These are phyloP conservation scores for Chaetothyriales sp. DNA, from an alignment of 2,329 filamentous ascomycete species.

Conservation along the genomic window DNA sequence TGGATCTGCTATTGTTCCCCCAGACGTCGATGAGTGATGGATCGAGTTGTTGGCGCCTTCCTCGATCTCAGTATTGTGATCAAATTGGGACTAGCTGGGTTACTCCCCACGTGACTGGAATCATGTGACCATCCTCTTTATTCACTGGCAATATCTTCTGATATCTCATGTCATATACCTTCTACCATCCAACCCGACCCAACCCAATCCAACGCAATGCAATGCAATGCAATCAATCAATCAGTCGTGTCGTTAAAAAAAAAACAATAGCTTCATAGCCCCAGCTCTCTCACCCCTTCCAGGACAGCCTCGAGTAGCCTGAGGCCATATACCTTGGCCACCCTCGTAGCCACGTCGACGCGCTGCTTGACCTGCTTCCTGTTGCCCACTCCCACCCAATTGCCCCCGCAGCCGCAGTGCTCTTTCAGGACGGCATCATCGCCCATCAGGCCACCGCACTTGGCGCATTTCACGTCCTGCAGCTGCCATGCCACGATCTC, in stretches of 20 bases:
- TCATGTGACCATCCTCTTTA: too few species aligned
- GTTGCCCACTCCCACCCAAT: slow-evolving; percentile 61
- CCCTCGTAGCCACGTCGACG: slow-evolving; percentile 55
- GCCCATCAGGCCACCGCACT: slow-evolving; percentile 44
- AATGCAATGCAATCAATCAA: slow-evolving; percentile 1
- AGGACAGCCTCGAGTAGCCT: slow-evolving; percentile 68
- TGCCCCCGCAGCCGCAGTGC: slow-evolving; percentile 82
- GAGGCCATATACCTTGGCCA: slow-evolving; percentile 65
- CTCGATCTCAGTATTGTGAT: too few species aligned
- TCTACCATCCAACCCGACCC: too few species aligned
- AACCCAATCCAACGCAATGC: not conserved
- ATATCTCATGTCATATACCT: too few species aligned
- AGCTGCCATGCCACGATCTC: slow-evolving; percentile 66
- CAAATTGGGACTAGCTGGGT: too few species aligned
- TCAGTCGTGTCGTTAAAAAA: not conserved
- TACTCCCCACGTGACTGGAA: too few species aligned
- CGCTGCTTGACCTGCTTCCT: slow-evolving; percentile 49
- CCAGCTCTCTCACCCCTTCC: slow-evolving; percentile 37
- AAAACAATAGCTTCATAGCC: slow-evolving; percentile 23
- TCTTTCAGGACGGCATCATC: slow-evolving; percentile 76
- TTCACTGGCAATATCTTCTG: too few species aligned
- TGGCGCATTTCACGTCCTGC: slow-evolving; percentile 79
- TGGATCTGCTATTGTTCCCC: too few species aligned
- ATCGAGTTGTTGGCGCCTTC: too few species aligned
- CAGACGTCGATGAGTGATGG: too few species aligned